These are phyloP conservation scores for Boehmeria nivea DNA, from an alignment of 306 rosid species.

Conservation along the genomic window DNA sequence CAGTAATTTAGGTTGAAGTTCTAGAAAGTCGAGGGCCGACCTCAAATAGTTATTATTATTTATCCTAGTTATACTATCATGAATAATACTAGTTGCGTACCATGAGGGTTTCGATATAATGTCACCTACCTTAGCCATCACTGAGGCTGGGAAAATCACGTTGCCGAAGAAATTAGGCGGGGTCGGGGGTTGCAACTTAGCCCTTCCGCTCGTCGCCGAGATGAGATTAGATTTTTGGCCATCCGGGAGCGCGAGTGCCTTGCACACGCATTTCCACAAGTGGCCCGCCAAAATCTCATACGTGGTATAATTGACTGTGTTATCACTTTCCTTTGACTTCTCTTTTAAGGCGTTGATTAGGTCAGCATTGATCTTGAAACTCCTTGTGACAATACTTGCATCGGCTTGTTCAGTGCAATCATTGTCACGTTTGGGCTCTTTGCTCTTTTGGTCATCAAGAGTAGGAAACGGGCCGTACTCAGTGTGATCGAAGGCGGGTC, in stretches of 20 bases:
- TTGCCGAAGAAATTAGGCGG: constrained; percentile 75
- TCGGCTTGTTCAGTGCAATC: too few relatives aligned
- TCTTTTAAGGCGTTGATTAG: constrained; percentile 44
- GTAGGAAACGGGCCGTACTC: constrained; percentile 28
- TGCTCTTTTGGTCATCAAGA: constrained; percentile 27
- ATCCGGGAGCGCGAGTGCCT: constrained; percentile 46
- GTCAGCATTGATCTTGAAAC: constrained; percentile 23
- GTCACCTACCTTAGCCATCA: constrained; percentile 48
- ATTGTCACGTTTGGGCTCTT: constrained; percentile 61
- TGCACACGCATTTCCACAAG: constrained; percentile 55
- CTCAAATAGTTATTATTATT: constrained; percentile 59
- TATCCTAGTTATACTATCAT: constrained; percentile 41
- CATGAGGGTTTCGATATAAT: constrained; percentile 57
- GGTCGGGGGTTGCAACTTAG: constrained; percentile 53
- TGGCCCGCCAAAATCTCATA: constrained; percentile 69
- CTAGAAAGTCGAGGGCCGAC: constrained; percentile 63
- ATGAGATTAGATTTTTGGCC: constrained; percentile 53
- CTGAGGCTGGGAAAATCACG: constrained; percentile 52
- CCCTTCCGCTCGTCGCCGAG: constrained; percentile 61
- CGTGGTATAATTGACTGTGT: constrained; percentile 47
- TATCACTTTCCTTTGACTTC: constrained; percentile 53
- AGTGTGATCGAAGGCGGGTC: constrained; percentile 16
- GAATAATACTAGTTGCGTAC: constrained; percentile 61
- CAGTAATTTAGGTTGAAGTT: constrained; percentile 56
- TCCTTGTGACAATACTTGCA: neutral